Evolutionary conservation across 2,329 filamentous ascomycete genomes (phyloP), one percentile per base, ranked within the genome.

Genomic region (Trichoderma sp.): DNA sequence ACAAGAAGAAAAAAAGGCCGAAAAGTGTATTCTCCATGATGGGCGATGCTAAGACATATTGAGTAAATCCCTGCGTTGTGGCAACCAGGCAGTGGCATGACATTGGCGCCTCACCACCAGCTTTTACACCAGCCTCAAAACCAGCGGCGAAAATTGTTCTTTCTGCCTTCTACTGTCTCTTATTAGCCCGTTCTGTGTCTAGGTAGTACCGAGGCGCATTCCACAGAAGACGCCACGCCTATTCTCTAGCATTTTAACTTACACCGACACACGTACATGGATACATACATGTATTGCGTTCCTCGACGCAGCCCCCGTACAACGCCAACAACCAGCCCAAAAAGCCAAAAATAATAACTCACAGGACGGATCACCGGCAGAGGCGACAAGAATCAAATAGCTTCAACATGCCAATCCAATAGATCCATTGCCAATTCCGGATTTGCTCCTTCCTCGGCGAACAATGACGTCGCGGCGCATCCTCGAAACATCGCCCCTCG

Each of bases 401-500:
- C 27, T 11, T 60, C 12, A 21, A 50, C 45, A 31, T 11, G 45
- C n/a, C 24, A 24, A 53, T 56, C 65, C 45, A 38, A 12, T n/a
- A 3, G 24, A 59, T 6, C 66, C n/a, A 69, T n/a, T 35, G 27
- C 65, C 29, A 21, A 1, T 69, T 60, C 50, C 66, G 50, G 66
- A 21, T 11, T 6, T 38, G 12, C 27, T 16, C 29, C 56, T 8
- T 16, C 24, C 21, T 29, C 65, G 45, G 65, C 45, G 65, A n/a
- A 60, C 18, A 16, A 69, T 69, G 66, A 69, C 66, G 66, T 69
- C 33, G 50, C 14, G 66, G 66, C 66, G 66, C 50, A 53, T 6
- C 31, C 27, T 18, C n/a, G 27, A 27, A 16, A 35, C 18, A 11
- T 31, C 29, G 18, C 18, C 18, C 31, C 16, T 18, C 29, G 53